Conservation (phyloP, 2,329 filamentous ascomycete species). For the Grosmannia huntii region DNA sequence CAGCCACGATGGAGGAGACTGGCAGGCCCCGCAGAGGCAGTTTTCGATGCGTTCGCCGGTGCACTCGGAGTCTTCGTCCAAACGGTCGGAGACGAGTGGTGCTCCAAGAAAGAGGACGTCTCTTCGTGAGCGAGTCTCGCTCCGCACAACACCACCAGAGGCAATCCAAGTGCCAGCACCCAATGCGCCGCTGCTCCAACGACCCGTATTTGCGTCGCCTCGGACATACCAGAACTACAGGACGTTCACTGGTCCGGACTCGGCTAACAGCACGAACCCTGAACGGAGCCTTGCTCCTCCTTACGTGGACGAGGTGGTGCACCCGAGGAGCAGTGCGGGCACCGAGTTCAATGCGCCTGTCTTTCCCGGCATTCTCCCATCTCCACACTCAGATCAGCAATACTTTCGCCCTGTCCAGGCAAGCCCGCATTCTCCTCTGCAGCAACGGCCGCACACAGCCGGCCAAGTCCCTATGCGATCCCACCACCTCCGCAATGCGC, state of each 20-base stretch:
- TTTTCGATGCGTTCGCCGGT: background rate
- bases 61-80: background rate
- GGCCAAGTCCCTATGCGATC: slow-evolving; percentile 23
- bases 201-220: slow-evolving; percentile 17
- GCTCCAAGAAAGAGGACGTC: slow-evolving; percentile 25
- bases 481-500: slow-evolving; percentile 32
- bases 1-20: background rate
- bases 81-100: background rate
- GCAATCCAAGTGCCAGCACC: slow-evolving; percentile 41
- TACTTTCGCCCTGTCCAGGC: slow-evolving; percentile 50
- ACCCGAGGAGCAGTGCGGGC: slow-evolving; percentile 15
- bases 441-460: slow-evolving; percentile 45
- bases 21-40: background rate
- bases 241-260: slow-evolving; percentile 24
- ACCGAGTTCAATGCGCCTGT: slow-evolving; percentile 24
- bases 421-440: slow-evolving; percentile 50
- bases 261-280: slow-evolving; percentile 34
- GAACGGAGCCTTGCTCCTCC: slow-evolving; percentile 22
- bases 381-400: slow-evolving; percentile 40
- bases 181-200: slow-evolving; percentile 21
- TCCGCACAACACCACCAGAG: slow-evolving; percentile 37
- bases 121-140: slow-evolving; percentile 39
- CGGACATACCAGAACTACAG: slow-evolving; percentile 18
- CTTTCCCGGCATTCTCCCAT: slow-evolving; percentile 27
- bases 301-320: background rate